Percentiles rank a stretch among this genome's conserved stretches.
These are phyloP conservation scores for Rosa hybrid DNA, from an alignment of 331 rosid species.

Conservation along the genomic window DNA sequence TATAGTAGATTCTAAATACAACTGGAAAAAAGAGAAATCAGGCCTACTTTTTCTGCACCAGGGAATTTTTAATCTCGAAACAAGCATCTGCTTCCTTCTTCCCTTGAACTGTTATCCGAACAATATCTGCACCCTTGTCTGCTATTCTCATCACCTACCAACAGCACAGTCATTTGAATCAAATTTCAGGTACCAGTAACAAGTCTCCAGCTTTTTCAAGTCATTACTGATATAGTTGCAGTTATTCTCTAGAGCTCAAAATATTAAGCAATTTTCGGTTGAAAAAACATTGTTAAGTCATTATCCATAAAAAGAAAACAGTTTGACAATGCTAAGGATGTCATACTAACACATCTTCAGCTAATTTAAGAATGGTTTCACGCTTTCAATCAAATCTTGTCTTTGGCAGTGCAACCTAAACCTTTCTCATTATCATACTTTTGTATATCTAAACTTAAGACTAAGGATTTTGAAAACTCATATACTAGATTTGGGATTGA, in stretches of 20 bases:
- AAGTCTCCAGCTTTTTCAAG: background rate
- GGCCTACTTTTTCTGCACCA: conserved; percentile 90
- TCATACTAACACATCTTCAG: background rate
- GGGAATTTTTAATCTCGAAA: conserved; percentile 87
- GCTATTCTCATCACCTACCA: conserved; percentile 92
- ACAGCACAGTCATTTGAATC: conserved; percentile 27
- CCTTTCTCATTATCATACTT: background rate
- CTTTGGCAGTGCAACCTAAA: background rate
- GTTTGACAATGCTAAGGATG: background rate
- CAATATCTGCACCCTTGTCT: conserved; percentile 92
- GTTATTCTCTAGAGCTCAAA: background rate
- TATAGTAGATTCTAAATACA: background rate
- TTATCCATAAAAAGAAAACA: background rate
- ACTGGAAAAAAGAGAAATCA: conserved; percentile 1
- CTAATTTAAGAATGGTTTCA: background rate
- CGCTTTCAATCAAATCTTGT: background rate
- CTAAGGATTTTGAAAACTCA: background rate
- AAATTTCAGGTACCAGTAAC: conserved; percentile 4
- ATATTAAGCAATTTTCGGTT: too few relatives aligned
- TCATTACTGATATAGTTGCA: background rate
- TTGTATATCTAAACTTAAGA: background rate
- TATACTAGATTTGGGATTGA: background rate
- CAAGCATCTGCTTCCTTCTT: conserved; percentile 99
- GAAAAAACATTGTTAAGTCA: background rate
- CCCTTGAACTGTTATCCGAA: conserved; percentile 95